Conservation (phyloP, 2,329 filamentous ascomycete species). For the Beauveria varroae region DNA sequence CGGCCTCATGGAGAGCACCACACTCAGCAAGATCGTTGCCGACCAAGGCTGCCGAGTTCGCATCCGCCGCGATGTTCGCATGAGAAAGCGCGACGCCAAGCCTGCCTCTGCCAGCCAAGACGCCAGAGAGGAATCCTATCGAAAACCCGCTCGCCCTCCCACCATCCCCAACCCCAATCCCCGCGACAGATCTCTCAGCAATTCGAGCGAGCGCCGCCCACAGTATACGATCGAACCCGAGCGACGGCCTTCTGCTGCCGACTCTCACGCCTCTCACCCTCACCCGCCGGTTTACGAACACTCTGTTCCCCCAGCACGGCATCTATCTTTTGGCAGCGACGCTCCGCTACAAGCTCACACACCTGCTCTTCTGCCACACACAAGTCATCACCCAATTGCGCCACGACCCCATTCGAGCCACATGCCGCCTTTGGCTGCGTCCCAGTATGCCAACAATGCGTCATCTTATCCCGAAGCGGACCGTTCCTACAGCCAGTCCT, state of each 20-base stretch:
- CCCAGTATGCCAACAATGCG: slow-evolving; percentile 27
- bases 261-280: slow-evolving; percentile 37
- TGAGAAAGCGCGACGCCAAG: slow-evolving; percentile 77
- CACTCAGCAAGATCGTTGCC: slow-evolving; percentile 80
- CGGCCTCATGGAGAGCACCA: slow-evolving; percentile 81
- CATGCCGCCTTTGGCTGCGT: slow-evolving; percentile 20
- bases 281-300: slow-evolving; percentile 28
- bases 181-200: slow-evolving; percentile 54
- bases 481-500: slow-evolving; percentile 31
- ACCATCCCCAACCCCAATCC: slow-evolving; percentile 20
- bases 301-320: slow-evolving; percentile 20
- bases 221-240: slow-evolving; percentile 33
- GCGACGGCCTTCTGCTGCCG: slow-evolving; percentile 41
- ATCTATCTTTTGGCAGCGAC: slow-evolving; percentile 30
- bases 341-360: slow-evolving; percentile 16
- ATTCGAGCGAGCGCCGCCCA: slow-evolving; percentile 43
- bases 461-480: slow-evolving; percentile 32
- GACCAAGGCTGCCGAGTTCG: slow-evolving; percentile 96
- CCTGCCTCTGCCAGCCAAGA: slow-evolving; percentile 45
- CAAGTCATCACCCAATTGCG: slow-evolving; percentile 26
- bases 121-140: slow-evolving; percentile 53
- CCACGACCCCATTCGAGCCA: slow-evolving; percentile 15
- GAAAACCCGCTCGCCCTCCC: slow-evolving; percentile 28
- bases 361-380: slow-evolving; percentile 16
- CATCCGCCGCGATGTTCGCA: slow-evolving; percentile 87